Evolutionary conservation across 2,329 filamentous ascomycete genomes (phyloP).

Genomic region (Nigrospora oryzae): DNA sequence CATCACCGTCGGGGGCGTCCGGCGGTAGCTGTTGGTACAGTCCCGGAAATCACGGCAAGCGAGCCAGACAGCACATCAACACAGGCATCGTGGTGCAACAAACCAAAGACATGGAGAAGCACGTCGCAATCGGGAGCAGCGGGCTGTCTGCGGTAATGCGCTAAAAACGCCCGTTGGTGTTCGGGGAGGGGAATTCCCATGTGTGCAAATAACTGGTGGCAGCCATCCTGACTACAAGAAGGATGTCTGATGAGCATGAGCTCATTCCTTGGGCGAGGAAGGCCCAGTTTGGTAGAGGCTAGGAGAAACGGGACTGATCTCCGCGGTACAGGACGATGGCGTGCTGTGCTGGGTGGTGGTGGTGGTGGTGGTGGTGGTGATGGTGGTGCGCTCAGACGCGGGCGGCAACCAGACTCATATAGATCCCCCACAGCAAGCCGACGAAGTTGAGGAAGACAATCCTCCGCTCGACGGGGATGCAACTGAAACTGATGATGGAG

Average conservation of each 20-base stretch:
- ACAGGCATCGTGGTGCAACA: too few relatives aligned
- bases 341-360: background rate
- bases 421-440: slow-evolving; percentile 41
- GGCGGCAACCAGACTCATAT: slow-evolving; percentile 39
- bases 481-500: slow-evolving; percentile 40
- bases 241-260: background rate
- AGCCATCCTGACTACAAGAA: background rate
- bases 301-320: too few relatives aligned
- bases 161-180: background rate
- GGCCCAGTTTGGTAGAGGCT: too few relatives aligned
- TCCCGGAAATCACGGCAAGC: too few relatives aligned
- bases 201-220: background rate
- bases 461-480: slow-evolving; percentile 37
- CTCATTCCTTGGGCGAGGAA: too few relatives aligned
- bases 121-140: too few relatives aligned
- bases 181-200: background rate
- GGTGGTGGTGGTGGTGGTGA: too few relatives aligned
- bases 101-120: too few relatives aligned
- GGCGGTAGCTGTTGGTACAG: too few relatives aligned
- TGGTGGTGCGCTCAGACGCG: slow-evolving; percentile 22
- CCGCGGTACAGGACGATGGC: background rate
- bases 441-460: slow-evolving; percentile 41
- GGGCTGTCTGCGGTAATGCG: background rate
- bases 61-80: too few relatives aligned
- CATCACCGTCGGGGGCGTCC: too few relatives aligned